A percentile compares a stretch with the other conserved stretches of the same genome.
Evolutionary conservation across 1,284 basidiomycete species (phyloP).

Genomic region (Agroathelia rolfsii): DNA sequence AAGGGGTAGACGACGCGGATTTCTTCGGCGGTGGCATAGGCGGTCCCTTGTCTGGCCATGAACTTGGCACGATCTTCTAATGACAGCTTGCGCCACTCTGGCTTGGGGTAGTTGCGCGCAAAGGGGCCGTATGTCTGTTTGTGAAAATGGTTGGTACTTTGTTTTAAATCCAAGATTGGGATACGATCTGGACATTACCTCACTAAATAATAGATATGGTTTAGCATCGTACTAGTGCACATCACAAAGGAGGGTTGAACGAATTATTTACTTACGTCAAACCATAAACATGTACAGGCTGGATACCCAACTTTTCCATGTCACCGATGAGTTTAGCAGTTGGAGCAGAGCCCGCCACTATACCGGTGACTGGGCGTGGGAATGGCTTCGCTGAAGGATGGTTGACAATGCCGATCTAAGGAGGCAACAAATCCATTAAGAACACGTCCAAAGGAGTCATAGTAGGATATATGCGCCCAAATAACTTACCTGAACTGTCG

Average conservation of each 20-base stretch:
- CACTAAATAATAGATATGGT: slow-evolving; percentile 17
- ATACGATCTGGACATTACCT: slow-evolving; percentile 19
- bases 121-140: slow-evolving; percentile 69
- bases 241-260: slow-evolving; percentile 2
- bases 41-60: slow-evolving; percentile 76
- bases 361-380: slow-evolving; percentile 44
- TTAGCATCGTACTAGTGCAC: background rate
- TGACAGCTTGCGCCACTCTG: slow-evolving; percentile 47
- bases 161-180: too few species aligned
- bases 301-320: slow-evolving; percentile 67
- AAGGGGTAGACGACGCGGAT: slow-evolving; percentile 61
- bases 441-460: too few species aligned
- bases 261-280: slow-evolving; percentile 62
- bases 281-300: slow-evolving; percentile 78
- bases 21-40: slow-evolving; percentile 67
- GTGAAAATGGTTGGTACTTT: too few species aligned
- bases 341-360: slow-evolving; percentile 80
- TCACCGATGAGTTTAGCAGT: slow-evolving; percentile 75
- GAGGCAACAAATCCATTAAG: too few species aligned
- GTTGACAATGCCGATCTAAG: slow-evolving; percentile 71
- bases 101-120: slow-evolving; percentile 63
- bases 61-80: slow-evolving; percentile 62
- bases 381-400: slow-evolving; percentile 53
- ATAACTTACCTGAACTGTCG: slow-evolving; percentile 74
- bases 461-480: too few species aligned